phyloP scores from a whole-genome alignment of 192 early-diverging fungal genomes.

The Chytriomyces hyalinus region DNA sequence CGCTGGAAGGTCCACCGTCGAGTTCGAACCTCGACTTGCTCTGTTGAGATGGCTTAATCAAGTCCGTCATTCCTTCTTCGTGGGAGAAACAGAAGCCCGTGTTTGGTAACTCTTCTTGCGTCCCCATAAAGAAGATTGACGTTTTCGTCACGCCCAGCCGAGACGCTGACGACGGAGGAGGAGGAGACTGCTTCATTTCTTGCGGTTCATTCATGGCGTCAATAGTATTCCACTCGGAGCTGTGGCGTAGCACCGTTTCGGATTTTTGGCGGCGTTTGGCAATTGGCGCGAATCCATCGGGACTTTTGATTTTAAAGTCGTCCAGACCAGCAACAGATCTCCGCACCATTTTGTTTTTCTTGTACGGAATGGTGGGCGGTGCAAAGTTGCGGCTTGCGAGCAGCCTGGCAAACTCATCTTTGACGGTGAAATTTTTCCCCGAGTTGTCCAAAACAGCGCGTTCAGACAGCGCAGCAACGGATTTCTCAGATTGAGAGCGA shows the following conservation, averaged over 20 bases:
- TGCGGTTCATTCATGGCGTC: slow-evolving; percentile 1
- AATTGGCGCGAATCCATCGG: slow-evolving; percentile 28
- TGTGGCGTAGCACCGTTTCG: slow-evolving; percentile 9
- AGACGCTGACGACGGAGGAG: neutral
- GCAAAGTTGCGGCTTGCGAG: slow-evolving; percentile 5
- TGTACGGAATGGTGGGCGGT: neutral
- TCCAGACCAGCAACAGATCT: slow-evolving; percentile 12
- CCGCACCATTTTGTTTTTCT: slow-evolving; percentile 3
- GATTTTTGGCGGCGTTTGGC: slow-evolving; percentile 27
- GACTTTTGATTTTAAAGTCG: slow-evolving; percentile 17
- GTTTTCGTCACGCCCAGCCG: slow-evolving; percentile 18
- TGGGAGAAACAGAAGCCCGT: slow-evolving; percentile 61
- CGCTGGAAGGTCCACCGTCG: neutral
- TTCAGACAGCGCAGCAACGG: slow-evolving; percentile 13
- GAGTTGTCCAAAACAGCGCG: neutral
- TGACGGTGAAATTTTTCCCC: slow-evolving; percentile 5
- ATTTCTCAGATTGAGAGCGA: slow-evolving; percentile 27
- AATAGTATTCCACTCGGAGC: slow-evolving; percentile 18
- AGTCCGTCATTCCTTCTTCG: slow-evolving; percentile 55
- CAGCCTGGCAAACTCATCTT: slow-evolving; percentile 13
- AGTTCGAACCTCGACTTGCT: slow-evolving; percentile 8
- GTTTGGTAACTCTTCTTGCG: slow-evolving; percentile 45
- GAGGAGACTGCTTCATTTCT: neutral
- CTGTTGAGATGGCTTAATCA: slow-evolving; percentile 53
- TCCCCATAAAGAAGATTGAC: slow-evolving; percentile 58